These are phyloP conservation scores for Crassisporium funariophilum DNA, from an alignment of 768 basidiomycete genomes.

Conservation along the genomic window DNA sequence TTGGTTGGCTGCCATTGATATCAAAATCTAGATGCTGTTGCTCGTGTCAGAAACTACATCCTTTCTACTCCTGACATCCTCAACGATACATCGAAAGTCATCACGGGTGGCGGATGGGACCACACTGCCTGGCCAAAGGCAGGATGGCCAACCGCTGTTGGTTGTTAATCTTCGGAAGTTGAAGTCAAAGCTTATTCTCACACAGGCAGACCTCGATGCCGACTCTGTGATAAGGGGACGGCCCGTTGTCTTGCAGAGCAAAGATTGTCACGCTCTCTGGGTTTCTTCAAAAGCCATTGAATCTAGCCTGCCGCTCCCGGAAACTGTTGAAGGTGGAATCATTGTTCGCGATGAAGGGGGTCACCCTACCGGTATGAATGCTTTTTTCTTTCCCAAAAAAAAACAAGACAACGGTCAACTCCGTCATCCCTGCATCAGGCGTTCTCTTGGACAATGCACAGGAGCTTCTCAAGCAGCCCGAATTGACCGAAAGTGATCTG, in stretches of 20 bases:
- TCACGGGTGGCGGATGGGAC: conserved; percentile 90
- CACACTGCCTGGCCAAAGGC: conserved; percentile 72
- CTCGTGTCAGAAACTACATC: conserved; percentile 63
- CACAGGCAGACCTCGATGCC: conserved; percentile 68
- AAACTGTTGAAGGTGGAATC: conserved; percentile 75
- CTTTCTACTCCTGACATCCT: conserved; percentile 56
- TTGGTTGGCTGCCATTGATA: neutral
- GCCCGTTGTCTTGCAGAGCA: conserved; percentile 77
- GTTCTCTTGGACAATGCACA: conserved; percentile 89
- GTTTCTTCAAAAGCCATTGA: conserved; percentile 66
- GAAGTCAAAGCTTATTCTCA: conserved; percentile 4
- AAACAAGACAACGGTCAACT: neutral
- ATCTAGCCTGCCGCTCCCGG: conserved; percentile 62
- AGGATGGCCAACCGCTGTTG: conserved; percentile 70
- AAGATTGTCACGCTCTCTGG: conserved; percentile 92
- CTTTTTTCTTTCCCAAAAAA: neutral
- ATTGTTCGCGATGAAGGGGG: conserved; percentile 71
- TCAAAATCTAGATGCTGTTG: conserved; percentile 54
- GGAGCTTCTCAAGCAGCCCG: conserved; percentile 63
- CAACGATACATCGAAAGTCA: conserved; percentile 57
- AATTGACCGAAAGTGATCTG: conserved; percentile 64
- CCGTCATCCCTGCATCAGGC: conserved; percentile 39
- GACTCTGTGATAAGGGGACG: conserved; percentile 70
- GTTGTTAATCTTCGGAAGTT: conserved; percentile 21
- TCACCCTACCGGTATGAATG: conserved; percentile 64